phyloP scores from a whole-genome alignment of 2,329 filamentous ascomycete genomes.

The Claviceps africana region DNA sequence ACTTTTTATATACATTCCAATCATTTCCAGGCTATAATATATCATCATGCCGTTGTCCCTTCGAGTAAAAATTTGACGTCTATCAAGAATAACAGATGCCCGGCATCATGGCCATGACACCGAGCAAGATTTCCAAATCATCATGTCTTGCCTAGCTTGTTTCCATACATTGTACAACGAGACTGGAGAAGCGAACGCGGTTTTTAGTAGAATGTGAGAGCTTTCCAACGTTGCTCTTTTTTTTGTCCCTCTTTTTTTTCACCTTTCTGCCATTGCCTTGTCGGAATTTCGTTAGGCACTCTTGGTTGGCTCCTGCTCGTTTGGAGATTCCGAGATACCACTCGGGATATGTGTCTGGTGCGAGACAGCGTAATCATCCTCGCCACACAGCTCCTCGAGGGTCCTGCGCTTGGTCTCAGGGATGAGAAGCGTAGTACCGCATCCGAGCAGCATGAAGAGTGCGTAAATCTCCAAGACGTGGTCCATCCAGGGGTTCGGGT shows the following conservation, averaged over 20 bases:
- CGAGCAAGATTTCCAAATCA: not conserved
- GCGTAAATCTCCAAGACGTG: slow-evolving; percentile 65
- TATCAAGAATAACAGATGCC: too few relatives aligned
- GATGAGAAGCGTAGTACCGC: slow-evolving; percentile 54
- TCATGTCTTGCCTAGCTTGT: not conserved
- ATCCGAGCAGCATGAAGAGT: slow-evolving; percentile 62
- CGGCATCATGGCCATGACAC: not conserved
- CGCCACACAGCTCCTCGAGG: slow-evolving; percentile 45
- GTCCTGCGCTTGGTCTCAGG: slow-evolving; percentile 64
- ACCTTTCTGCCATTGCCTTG: too few relatives aligned
- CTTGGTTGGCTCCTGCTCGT: slow-evolving; percentile 4
- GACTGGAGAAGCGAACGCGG: not conserved
- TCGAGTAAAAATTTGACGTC: too few relatives aligned
- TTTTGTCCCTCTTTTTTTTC: too few relatives aligned
- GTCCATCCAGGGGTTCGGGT: slow-evolving; percentile 51
- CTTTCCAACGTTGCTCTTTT: too few relatives aligned
- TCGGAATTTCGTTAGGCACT: not conserved
- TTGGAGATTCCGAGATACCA: not conserved
- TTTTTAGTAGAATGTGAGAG: not conserved
- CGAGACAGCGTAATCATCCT: slow-evolving; percentile 18
- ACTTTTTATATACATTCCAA: not conserved
- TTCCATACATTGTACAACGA: not conserved
- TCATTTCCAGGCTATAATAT: not conserved
- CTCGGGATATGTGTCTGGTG: not conserved
- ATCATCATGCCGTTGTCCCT: too few relatives aligned